Evolutionary conservation across 148 eudicot genomes (phyloP).

Genomic region (Tetragonia tetragonoides): DNA sequence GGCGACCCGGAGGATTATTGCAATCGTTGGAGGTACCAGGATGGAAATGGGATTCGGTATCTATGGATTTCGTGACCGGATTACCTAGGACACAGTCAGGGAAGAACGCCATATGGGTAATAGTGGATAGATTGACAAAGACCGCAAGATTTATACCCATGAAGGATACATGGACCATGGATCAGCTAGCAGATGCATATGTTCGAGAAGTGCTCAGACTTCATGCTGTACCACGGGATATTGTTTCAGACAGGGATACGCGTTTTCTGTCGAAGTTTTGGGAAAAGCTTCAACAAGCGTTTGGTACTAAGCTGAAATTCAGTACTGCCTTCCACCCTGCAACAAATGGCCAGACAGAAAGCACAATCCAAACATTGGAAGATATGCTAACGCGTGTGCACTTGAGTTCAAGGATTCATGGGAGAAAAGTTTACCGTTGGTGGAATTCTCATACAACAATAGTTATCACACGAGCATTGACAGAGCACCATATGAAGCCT

Average conservation of each 20-base stretch:
- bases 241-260: not conserved
- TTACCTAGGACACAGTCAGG: not conserved
- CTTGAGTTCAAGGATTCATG: not conserved
- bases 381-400: not conserved
- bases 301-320: not conserved
- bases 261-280: not conserved
- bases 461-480: not conserved
- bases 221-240: not conserved
- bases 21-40: not conserved
- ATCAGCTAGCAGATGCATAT: not conserved
- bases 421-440: not conserved
- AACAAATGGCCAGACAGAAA: not conserved
- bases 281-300: not conserved
- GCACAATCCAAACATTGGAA: not conserved
- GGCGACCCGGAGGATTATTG: not conserved
- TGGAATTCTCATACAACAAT: not conserved
- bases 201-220: not conserved
- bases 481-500: not conserved
- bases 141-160: not conserved
- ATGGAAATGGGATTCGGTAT: not conserved
- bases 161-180: not conserved
- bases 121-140: not conserved
- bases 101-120: not conserved
- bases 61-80: too few species aligned
- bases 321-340: not conserved